Evolutionary conservation across 257 asterid genomes (phyloP), one percentile per base, ranked within the genome.

Genomic region (Hygrophila difformis): DNA sequence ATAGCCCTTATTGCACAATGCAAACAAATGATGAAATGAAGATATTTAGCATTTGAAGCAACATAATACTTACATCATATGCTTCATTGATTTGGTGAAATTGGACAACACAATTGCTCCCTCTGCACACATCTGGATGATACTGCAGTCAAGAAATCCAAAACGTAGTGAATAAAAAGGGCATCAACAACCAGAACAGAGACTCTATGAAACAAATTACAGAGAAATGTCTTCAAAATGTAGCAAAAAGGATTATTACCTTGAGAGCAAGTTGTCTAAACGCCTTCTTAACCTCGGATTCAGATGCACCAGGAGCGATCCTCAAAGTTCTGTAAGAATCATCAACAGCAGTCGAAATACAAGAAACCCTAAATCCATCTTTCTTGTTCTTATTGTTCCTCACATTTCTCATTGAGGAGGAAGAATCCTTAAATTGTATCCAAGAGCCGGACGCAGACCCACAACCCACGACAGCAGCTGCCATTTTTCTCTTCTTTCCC

Each of bases 111-210:
- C 74, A 64, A 46, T 78, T 62, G 60, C 49, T 84, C 62, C 70
- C 97, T 74, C 76, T 76, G 73, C 93, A 87, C 1, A 87, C 97
- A 58, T 87, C 97, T 1, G 97, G 97, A 59, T 87, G 97, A 62
- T 87, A 87, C 97, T 87, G 95, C 67, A 75, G 10, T 9, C 37
- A 33, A 9, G 10, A 8, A 3, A 8, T 33, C 12, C 8, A 33
- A 12, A n/a, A n/a, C n/a, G n/a, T n/a, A n/a, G n/a, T n/a, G n/a
- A n/a, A n/a, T n/a, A n/a, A n/a, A n/a, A n/a, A n/a, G n/a, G n/a
- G n/a, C n/a, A 5, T 33, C 24, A 31, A 13, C 13, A 44, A 5
- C 11, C n/a, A n/a, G 37, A 33, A 5, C 12, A 33, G 19, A 7
- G 18, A n/a, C n/a, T n/a, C n/a, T n/a, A n/a, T n/a, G n/a, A n/a